Percentiles rank a stretch among this genome's conserved stretches.
Evolutionary conservation across 306 rosid species (phyloP).

Genomic region (Alnus rubra): DNA sequence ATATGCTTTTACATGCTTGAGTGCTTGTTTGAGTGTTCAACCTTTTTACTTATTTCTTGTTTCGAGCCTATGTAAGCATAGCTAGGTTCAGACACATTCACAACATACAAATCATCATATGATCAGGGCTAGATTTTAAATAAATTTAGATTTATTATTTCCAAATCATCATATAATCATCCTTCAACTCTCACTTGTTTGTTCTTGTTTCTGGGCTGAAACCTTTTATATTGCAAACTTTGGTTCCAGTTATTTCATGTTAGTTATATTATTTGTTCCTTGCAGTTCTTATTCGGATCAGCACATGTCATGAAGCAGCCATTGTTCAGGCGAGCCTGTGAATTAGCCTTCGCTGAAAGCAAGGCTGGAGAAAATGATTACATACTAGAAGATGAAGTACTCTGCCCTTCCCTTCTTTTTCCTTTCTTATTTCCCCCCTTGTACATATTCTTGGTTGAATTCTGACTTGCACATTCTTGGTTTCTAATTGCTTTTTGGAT

Average conservation of each 20-base stretch:
- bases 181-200: background rate
- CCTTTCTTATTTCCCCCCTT: constrained; percentile 9
- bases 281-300: constrained; percentile 77
- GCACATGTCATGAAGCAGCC: constrained; percentile 62
- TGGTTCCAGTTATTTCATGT: background rate
- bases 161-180: no score
- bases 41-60: background rate
- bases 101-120: background rate
- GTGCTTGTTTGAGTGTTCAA: background rate
- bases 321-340: constrained; percentile 71
- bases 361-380: constrained; percentile 41
- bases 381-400: constrained; percentile 59
- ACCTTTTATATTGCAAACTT: background rate
- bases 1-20: background rate
- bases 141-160: no score
- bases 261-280: constrained; percentile 26
- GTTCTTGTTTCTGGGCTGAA: background rate
- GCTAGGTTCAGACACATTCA: background rate
- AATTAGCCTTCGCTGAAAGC: constrained; percentile 62
- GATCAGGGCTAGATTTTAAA: background rate
- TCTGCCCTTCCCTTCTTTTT: constrained; percentile 10
- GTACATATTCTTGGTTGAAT: constrained; percentile 12
- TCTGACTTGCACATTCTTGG: constrained; percentile 26
- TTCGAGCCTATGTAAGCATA: background rate
- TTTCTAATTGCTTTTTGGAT: constrained; percentile 21